Conservation (phyloP, 2,329 filamentous ascomycete genomes). For the Cryphonectria nitschkei region DNA sequence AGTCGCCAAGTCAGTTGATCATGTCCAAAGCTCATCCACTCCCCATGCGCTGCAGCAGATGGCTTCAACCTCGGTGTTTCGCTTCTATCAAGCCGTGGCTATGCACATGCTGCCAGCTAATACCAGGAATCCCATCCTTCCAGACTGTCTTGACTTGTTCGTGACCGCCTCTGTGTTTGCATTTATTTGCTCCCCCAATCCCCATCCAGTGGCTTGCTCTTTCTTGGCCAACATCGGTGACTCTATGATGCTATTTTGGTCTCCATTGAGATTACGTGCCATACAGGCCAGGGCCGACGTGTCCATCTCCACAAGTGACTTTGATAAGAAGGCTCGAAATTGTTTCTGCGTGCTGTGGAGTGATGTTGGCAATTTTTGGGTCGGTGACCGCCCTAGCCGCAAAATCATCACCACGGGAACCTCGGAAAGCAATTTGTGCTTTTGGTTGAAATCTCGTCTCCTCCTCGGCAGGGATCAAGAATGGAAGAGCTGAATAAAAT, state of each 20-base stretch:
- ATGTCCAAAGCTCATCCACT: neutral
- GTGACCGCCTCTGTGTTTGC: neutral
- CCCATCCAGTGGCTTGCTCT: neutral
- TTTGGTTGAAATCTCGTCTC: neutral
- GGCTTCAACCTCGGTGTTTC: neutral
- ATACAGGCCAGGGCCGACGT: neutral
- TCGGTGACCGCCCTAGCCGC: constrained; percentile 1
- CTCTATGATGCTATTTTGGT: neutral
- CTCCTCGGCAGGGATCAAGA: neutral
- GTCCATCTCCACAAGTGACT: neutral
- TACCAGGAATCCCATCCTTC: neutral
- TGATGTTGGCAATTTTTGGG: neutral
- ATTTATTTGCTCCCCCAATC: neutral
- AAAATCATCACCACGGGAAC: neutral
- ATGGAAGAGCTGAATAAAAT: neutral
- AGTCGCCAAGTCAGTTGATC: neutral
- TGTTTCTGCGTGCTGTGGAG: neutral
- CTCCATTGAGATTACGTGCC: neutral
- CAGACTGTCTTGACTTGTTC: neutral
- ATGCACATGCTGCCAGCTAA: neutral
- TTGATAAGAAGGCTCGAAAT: neutral
- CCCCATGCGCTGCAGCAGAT: neutral
- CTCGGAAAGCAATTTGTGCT: neutral
- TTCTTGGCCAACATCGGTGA: neutral
- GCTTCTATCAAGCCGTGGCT: neutral